A percentile compares a stretch with the other conserved stretches of the same genome.
Conservation (phyloP, 2,329 filamentous ascomycete species). For the Sporothrix brasiliensis region DNA sequence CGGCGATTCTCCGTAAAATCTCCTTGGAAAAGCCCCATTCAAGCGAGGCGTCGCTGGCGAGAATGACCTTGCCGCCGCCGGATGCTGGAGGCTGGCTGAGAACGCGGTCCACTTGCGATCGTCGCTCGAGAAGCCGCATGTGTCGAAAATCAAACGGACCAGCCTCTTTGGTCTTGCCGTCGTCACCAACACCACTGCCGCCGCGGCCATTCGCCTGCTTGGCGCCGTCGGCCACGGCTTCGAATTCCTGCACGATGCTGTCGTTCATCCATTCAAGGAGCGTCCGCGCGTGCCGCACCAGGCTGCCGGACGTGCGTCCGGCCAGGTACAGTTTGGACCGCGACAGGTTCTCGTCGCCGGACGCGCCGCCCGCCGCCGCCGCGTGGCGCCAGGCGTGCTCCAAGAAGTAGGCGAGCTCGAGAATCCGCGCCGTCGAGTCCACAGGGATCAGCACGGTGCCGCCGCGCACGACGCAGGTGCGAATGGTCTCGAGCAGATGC, state of each 20-base stretch:
- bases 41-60: conserved; percentile 85
- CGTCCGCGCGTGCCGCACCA: conserved; percentile 86
- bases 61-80: conserved; percentile 70
- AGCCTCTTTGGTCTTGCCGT: conserved; percentile 55
- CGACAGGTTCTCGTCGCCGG: conserved; percentile 56
- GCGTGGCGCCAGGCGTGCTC: conserved; percentile 87
- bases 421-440: conserved; percentile 90
- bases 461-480: conserved; percentile 73
- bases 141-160: conserved; percentile 91
- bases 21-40: conserved; percentile 96
- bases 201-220: conserved; percentile 52
- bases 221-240: conserved; percentile 62
- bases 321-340: conserved; percentile 74
- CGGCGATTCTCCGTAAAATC: conserved; percentile 71
- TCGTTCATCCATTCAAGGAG: conserved; percentile 99
- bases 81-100: conserved; percentile 47
- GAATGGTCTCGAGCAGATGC: conserved; percentile 79
- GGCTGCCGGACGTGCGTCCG: conserved; percentile 82
- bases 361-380: conserved; percentile 56
- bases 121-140: conserved; percentile 79
- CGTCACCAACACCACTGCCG: conserved; percentile 54
- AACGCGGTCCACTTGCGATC: conserved; percentile 75
- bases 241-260: conserved; percentile 87
- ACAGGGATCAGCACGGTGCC: conserved; percentile 92
- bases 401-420: conserved; percentile 88